Percentiles rank a stretch among this genome's conserved stretches.
Conservation (phyloP, 2,329 filamentous ascomycete genomes). For the Hypoxylon sp. region DNA sequence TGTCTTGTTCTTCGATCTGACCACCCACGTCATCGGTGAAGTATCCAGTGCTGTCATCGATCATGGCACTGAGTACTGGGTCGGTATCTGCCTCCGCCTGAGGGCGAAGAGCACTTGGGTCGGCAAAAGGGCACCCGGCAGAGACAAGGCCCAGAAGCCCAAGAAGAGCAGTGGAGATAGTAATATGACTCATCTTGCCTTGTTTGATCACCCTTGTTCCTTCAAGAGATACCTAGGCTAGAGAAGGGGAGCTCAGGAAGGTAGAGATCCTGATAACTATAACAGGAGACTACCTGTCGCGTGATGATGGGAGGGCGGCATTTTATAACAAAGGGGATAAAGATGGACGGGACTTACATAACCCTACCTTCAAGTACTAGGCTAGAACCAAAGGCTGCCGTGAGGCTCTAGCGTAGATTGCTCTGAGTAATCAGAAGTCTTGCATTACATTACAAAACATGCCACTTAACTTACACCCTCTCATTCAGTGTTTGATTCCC, state of each 20-base stretch:
- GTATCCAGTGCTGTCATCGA: constrained; percentile 69
- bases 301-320: constrained; percentile 24
- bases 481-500: constrained; percentile 21
- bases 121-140: constrained; percentile 55
- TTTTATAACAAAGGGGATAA: constrained; percentile 37
- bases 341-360: constrained; percentile 27
- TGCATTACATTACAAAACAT: constrained; percentile 26
- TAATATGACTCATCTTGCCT: constrained; percentile 48
- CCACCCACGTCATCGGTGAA: constrained; percentile 78
- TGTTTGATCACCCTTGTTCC: constrained; percentile 11
- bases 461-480: constrained; percentile 18
- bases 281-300: constrained; percentile 19
- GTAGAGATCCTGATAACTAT: constrained; percentile 2
- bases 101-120: constrained; percentile 50
- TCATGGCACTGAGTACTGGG: constrained; percentile 56
- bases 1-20: constrained; percentile 76
- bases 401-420: constrained; percentile 42
- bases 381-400: constrained; percentile 18
- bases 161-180: constrained; percentile 46
- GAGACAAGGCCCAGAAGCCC: constrained; percentile 50
- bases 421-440: constrained; percentile 25
- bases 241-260: constrained; percentile 8
- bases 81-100: constrained; percentile 46
- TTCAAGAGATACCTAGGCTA: constrained; percentile 16
- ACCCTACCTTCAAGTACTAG: constrained; percentile 1